Evolutionary conservation across 1,139 yeast genomes (phyloP).

Genomic region (Suhomyces wounanorum): DNA sequence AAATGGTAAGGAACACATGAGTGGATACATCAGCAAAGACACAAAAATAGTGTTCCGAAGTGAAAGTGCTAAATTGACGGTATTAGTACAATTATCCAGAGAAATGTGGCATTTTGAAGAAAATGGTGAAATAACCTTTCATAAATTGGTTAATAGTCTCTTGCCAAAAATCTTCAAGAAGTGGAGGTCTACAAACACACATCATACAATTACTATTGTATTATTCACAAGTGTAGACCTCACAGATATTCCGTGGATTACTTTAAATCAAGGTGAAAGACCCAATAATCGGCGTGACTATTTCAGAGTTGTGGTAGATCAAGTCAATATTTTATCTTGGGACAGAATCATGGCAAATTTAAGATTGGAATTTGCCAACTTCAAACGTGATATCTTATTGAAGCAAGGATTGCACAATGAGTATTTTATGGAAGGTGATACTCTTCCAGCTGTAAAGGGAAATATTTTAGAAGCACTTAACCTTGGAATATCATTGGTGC

Average conservation of each 20-base stretch:
- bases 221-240: constrained; percentile 80
- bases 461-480: constrained; percentile 86
- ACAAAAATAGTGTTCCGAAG: constrained; percentile 87
- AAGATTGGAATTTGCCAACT: constrained; percentile 80
- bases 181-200: constrained; percentile 86
- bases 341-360: constrained; percentile 86
- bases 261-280: constrained; percentile 70
- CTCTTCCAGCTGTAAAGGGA: constrained; percentile 86
- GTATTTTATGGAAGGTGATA: constrained; percentile 52
- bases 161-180: constrained; percentile 86
- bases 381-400: constrained; percentile 69
- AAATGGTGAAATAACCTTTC: constrained; percentile 91
- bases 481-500: constrained; percentile 73
- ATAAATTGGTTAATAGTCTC: constrained; percentile 85
- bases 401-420: constrained; percentile 40
- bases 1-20: constrained; percentile 65
- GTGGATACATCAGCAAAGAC: constrained; percentile 65
- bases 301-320: constrained; percentile 93
- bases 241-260: constrained; percentile 56
- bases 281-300: constrained; percentile 72
- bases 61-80: constrained; percentile 82
- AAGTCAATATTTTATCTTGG: constrained; percentile 86
- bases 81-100: constrained; percentile 82
- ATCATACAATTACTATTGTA: constrained; percentile 89
- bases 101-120: constrained; percentile 99